phyloP scores from a whole-genome alignment of 106 monocot genomes.

The Dendrobium officinale region DNA sequence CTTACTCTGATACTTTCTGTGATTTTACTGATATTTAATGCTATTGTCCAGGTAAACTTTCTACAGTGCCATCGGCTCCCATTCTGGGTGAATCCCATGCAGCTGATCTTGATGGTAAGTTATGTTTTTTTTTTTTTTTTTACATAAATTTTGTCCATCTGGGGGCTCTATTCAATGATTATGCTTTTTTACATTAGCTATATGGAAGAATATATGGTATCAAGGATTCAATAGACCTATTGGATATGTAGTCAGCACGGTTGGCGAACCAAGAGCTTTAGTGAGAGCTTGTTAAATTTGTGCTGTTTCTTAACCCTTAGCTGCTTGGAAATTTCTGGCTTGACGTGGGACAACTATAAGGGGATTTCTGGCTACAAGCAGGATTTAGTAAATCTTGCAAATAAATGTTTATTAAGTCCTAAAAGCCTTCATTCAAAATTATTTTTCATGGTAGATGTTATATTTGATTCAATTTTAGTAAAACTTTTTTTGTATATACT shows the following conservation, averaged over 20 bases:
- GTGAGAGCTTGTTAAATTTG: too few relatives aligned
- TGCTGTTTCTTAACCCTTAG: too few relatives aligned
- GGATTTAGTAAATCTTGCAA: too few relatives aligned
- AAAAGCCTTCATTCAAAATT: too few relatives aligned
- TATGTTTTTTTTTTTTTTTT: not conserved
- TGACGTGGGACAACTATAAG: too few relatives aligned
- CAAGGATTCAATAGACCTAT: not conserved
- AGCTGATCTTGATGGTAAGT: conserved; percentile 23
- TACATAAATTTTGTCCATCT: not conserved
- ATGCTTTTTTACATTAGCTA: not conserved
- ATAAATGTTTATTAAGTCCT: too few relatives aligned
- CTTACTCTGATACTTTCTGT: not conserved
- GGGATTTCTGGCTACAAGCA: too few relatives aligned
- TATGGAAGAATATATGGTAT: not conserved
- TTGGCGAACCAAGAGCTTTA: not conserved
- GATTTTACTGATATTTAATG: not conserved
- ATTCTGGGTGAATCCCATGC: conserved; percentile 17
- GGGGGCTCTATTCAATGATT: not conserved
- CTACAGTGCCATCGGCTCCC: conserved; percentile 30
- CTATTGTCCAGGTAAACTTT: conserved; percentile 24
- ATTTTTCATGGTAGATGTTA: too few relatives aligned
- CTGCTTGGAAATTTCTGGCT: too few relatives aligned
- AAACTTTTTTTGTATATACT: too few relatives aligned
- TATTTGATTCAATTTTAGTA: too few relatives aligned
- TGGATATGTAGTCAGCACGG: not conserved